Conservation (phyloP, 768 basidiomycete genomes). For the Pseudohyphozyma bogoriensis region DNA sequence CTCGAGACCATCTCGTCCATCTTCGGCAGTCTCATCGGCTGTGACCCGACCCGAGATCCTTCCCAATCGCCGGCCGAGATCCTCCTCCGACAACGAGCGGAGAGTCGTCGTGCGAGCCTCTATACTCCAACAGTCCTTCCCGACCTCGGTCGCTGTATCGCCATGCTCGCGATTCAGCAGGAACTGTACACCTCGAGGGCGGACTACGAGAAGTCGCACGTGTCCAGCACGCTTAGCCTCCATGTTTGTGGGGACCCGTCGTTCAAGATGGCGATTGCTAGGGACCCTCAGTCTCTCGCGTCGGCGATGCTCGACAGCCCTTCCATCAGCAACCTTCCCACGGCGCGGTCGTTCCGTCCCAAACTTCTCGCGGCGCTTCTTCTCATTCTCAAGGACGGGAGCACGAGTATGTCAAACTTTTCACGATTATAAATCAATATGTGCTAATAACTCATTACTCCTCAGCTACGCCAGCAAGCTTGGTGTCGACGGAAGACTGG, state of each 20-base stretch:
- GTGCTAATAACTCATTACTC: no score
- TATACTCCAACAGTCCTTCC: neutral
- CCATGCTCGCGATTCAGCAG: constrained; percentile 18
- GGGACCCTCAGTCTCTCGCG: constrained; percentile 6
- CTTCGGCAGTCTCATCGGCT: neutral
- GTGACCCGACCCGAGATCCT: neutral
- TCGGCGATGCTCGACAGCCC: constrained; percentile 15
- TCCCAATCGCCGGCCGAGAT: neutral
- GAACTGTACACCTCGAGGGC: neutral
- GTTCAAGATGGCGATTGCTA: constrained; percentile 12
- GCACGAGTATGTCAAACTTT: constrained; percentile 5
- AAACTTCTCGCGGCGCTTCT: constrained; percentile 17
- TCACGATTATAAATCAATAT: no score
- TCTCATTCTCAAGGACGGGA: constrained; percentile 17
- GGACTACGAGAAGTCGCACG: neutral
- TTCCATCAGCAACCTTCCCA: neutral
- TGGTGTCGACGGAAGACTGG: constrained; percentile 27
- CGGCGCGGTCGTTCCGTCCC: neutral
- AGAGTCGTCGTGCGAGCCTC: constrained; percentile 2
- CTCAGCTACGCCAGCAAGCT: constrained; percentile 14
- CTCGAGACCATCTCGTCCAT: neutral
- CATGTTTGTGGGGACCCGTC: neutral
- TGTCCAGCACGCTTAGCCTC: neutral
- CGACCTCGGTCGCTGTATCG: constrained; percentile 2
- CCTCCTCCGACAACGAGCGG: constrained; percentile 9